Percentiles rank a stretch among this genome's conserved stretches.
Conservation (phyloP, 2,329 filamentous ascomycete species). For the Hymenoscyphus fraxineus region DNA sequence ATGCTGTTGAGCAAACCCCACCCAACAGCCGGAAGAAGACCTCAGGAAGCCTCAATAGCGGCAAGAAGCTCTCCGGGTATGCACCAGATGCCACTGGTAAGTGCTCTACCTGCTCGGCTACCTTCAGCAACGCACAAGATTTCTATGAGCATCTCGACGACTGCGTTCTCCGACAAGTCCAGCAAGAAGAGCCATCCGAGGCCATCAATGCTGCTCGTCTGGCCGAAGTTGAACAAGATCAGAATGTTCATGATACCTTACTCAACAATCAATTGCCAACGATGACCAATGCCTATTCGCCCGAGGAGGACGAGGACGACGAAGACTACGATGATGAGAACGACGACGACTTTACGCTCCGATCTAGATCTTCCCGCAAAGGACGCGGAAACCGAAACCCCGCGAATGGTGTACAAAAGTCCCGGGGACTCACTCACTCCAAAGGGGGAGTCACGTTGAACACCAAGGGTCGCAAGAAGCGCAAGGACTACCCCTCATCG, state of each 20-base stretch:
- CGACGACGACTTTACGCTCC: constrained; percentile 54
- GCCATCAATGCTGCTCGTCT: constrained; percentile 65
- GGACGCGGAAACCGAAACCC: constrained; percentile 32
- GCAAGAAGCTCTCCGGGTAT: constrained; percentile 63
- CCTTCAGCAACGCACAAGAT: constrained; percentile 83
- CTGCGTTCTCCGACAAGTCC: constrained; percentile 67
- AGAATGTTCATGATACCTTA: constrained; percentile 57
- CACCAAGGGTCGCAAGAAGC: constrained; percentile 75
- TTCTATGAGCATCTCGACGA: constrained; percentile 94
- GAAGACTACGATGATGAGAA: constrained; percentile 55
- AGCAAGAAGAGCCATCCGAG: constrained; percentile 67
- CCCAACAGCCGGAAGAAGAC: constrained; percentile 81
- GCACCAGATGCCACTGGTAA: constrained; percentile 75
- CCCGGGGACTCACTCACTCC: constrained; percentile 71
- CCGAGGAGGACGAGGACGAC: constrained; percentile 43
- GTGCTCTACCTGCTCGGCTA: constrained; percentile 86
- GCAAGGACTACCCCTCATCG: constrained; percentile 86
- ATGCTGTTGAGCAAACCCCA: constrained; percentile 89
- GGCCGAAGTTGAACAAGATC: constrained; percentile 62
- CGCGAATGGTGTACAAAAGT: constrained; percentile 57
- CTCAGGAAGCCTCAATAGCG: constrained; percentile 30
- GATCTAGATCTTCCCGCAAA: constrained; percentile 42
- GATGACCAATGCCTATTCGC: constrained; percentile 43
- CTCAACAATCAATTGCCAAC: constrained; percentile 52
- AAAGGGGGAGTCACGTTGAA: constrained; percentile 64